Conservation (phyloP, 208 protist species). For the Crithidia expoeki region DNA sequence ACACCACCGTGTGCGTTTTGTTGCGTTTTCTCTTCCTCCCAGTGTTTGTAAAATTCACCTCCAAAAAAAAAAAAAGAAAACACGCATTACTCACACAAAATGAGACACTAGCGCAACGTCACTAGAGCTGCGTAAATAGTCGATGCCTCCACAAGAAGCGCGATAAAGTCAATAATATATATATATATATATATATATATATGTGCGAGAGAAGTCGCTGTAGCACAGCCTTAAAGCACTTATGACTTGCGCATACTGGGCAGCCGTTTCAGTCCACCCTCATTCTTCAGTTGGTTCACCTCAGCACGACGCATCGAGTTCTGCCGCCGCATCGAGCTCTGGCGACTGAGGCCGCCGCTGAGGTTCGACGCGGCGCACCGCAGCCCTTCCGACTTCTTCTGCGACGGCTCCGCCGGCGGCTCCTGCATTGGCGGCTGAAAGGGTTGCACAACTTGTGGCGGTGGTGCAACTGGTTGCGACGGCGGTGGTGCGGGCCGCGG, state of each 20-base stretch:
- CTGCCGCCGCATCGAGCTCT: conserved; percentile 50
- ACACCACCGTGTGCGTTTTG: too few relatives aligned
- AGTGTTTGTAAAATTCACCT: too few relatives aligned
- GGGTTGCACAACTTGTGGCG: not conserved
- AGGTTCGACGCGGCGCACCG: conserved; percentile 34
- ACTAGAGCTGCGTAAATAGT: too few relatives aligned
- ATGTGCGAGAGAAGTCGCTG: too few relatives aligned
- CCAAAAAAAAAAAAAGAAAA: not conserved
- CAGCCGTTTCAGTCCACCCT: conserved; percentile 42
- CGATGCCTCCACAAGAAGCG: not conserved
- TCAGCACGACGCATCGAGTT: conserved; percentile 58
- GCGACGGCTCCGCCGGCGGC: conserved; percentile 5
- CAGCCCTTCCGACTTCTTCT: not conserved
- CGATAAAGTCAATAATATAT: too few relatives aligned
- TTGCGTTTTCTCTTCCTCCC: too few relatives aligned
- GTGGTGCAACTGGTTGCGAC: not conserved
- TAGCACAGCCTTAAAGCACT: too few relatives aligned
- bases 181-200: too few relatives aligned
- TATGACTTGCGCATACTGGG: conserved; percentile 48
- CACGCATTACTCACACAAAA: too few relatives aligned
- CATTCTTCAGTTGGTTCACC: conserved; percentile 51
- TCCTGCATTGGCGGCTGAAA: conserved; percentile 9
- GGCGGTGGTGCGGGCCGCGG: not conserved
- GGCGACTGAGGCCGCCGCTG: conserved; percentile 30
- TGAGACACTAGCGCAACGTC: too few relatives aligned